Conservation (phyloP, 768 basidiomycete genomes). For the Gymnopilus dilepis region DNA sequence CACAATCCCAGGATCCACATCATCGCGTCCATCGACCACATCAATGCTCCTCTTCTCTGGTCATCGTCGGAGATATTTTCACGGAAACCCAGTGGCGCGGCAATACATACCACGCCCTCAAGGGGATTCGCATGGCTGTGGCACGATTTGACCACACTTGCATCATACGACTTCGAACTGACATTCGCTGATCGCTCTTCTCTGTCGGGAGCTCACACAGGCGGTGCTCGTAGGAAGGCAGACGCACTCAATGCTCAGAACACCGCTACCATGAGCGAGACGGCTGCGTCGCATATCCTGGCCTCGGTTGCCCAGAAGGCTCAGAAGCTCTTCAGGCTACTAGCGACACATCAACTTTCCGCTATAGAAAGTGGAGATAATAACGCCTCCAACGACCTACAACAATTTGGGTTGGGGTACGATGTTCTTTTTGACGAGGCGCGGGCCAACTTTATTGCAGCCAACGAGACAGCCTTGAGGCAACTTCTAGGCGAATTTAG, state of each 20-base stretch:
- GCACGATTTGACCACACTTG: conserved; percentile 90
- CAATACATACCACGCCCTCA: conserved; percentile 27
- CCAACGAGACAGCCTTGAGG: conserved; percentile 83
- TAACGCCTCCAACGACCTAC: conserved; percentile 43
- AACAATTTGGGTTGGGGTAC: conserved; percentile 63
- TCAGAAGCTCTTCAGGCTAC: conserved; percentile 76
- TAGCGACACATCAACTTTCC: conserved; percentile 73
- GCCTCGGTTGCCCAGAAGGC: conserved; percentile 89
- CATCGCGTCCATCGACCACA: conserved; percentile 85
- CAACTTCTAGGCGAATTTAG: conserved; percentile 87
- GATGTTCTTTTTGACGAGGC: conserved; percentile 76
- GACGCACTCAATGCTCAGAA: conserved; percentile 38
- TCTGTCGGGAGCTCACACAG: conserved; percentile 56
- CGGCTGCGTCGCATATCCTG: conserved; percentile 80
- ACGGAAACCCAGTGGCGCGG: conserved; percentile 46
- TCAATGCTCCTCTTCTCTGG: conserved; percentile 86
- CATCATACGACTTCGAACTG: conserved; percentile 81
- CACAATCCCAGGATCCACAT: conserved; percentile 80
- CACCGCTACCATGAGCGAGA: conserved; percentile 67
- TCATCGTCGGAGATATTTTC: conserved; percentile 67
- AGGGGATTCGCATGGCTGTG: conserved; percentile 80
- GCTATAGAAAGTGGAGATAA: conserved; percentile 51
- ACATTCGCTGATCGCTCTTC: conserved; percentile 68
- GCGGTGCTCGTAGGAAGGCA: conserved; percentile 40
- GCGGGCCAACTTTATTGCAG: conserved; percentile 85